Conservation (phyloP, 2,329 filamentous ascomycete genomes). For the Fusarium sp. region DNA sequence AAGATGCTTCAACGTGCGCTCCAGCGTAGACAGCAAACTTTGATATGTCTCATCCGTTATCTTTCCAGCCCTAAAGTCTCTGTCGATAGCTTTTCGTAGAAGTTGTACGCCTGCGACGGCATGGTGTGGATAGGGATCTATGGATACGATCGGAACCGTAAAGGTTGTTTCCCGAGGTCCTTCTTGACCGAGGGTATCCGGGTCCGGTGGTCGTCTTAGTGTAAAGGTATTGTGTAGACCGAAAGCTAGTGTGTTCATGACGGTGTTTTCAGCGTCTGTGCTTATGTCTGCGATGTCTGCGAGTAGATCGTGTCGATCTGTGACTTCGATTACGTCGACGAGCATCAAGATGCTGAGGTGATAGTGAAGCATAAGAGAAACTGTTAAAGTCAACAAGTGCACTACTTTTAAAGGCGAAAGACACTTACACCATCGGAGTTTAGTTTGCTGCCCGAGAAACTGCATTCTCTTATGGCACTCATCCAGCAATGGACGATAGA, state of each 20-base stretch:
- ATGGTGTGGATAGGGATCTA: conserved; percentile 51
- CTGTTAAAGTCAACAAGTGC: conserved; percentile 10
- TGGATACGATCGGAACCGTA: conserved; percentile 47
- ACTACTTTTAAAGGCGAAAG: fast-evolving
- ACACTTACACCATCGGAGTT: conserved; percentile 49
- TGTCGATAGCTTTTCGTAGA: conserved; percentile 46
- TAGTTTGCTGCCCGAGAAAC: conserved; percentile 48
- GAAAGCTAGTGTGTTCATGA: conserved; percentile 49
- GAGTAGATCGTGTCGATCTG: conserved; percentile 45
- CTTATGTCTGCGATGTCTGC: conserved; percentile 40
- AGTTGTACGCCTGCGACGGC: conserved; percentile 48
- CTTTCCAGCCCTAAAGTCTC: conserved; percentile 43
- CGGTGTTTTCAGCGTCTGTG: conserved; percentile 47
- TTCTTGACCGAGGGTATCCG: neutral
- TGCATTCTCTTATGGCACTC: conserved; percentile 49
- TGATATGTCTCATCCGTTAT: conserved; percentile 45
- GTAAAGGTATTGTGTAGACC: conserved; percentile 47
- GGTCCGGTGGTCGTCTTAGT: conserved; percentile 14
- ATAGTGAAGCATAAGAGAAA: conserved; percentile 51
- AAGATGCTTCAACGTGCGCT: conserved; percentile 42
- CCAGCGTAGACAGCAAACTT: conserved; percentile 44
- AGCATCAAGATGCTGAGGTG: conserved; percentile 50
- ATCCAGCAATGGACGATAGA: conserved; percentile 45
- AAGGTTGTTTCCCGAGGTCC: conserved; percentile 5
- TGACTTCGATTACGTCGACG: conserved; percentile 47